Evolutionary conservation across 1,284 basidiomycete species (phyloP), one percentile per base, ranked within the genome.

Genomic region (Rhodotorula glutinis): DNA sequence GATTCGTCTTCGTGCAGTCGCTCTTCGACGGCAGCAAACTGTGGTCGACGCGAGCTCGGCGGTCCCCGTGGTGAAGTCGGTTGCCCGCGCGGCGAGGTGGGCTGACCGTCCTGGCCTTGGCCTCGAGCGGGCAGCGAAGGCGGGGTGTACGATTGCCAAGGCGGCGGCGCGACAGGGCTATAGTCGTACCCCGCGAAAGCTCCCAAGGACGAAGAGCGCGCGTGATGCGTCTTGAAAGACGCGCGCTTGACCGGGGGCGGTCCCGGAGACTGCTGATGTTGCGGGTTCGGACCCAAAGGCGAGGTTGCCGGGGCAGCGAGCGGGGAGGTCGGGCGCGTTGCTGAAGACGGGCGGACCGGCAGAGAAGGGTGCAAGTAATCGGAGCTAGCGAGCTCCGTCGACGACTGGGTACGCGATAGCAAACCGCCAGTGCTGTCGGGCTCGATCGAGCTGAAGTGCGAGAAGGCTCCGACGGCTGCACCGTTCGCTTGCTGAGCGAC

Each of bases 371-470:
- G 57, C 23, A 55, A 63, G 29, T 29, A 63, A 25, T 65, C 61
- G 7, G 56, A 43, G 29, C 49, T 53, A 40, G 52, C 52, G 16
- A 74, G 66, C 46, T 79, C 78, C 56, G 60, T 69, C 46, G 68
- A 74, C 8, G 78, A 78, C 58, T 76, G 76, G 21, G 73, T 73
- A 33, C 77, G 73, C 55, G 77, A 78, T 54, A 79, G 73, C 7
- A 73, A 75, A 25, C 75, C 76, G 3, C 77, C 76, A 2, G 75
- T 77, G 53, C 66, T 77, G 19, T 85, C 83, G 0, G 92, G 92
- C 1, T 95, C 92, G 73, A 98, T 97, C 23, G 92, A 87, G 75
- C 90, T 93, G 79, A 91, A 98, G 75, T 93, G 92, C 27, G 92
- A 88, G 80, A 98, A 98, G 11, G 95, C 91, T 1, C 94, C 95